A percentile compares a stretch with the other conserved stretches of the same genome.
phyloP scores from a whole-genome alignment of 176 grass and related monocot species.

The Zoysia pacifica region DNA sequence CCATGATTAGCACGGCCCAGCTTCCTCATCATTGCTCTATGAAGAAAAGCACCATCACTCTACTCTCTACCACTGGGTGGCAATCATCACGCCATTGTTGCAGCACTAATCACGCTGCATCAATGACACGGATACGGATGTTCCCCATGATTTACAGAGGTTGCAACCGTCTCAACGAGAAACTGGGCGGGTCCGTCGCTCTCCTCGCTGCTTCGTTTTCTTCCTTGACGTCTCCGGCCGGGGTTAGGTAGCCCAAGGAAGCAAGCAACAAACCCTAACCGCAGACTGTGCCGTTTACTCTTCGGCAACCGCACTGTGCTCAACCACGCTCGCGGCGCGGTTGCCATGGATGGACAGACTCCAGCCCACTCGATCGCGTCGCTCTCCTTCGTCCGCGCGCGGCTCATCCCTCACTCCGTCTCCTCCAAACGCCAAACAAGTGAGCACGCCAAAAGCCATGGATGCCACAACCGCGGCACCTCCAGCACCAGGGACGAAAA shows the following conservation, averaged over 20 bases:
- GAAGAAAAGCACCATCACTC: not conserved
- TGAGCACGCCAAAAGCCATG: too few species aligned
- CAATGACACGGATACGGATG: not conserved
- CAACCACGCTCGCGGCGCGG: too few species aligned
- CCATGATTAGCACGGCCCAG: slow-evolving; percentile 23
- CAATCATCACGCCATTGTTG: slow-evolving; percentile 16
- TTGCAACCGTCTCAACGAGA: not conserved
- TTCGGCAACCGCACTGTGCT: too few species aligned
- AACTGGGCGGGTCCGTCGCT: not conserved
- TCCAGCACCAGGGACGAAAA: not conserved
- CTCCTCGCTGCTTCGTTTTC: not conserved
- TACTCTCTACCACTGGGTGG: not conserved
- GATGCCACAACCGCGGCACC: too few species aligned
- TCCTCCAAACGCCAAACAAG: too few species aligned
- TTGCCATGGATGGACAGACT: too few species aligned
- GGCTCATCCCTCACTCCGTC: too few species aligned
- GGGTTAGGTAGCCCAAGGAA: not conserved
- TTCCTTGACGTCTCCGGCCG: not conserved
- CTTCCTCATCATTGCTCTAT: not conserved
- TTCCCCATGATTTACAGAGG: not conserved
- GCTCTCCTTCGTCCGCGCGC: too few species aligned
- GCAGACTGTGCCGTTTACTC: too few species aligned
- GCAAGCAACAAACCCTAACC: not conserved
- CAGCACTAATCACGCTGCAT: slow-evolving; percentile 6
- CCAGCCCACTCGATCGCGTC: too few species aligned